phyloP scores from a whole-genome alignment of 2,329 filamentous ascomycete genomes.

The Geoglossum cookeanum region DNA sequence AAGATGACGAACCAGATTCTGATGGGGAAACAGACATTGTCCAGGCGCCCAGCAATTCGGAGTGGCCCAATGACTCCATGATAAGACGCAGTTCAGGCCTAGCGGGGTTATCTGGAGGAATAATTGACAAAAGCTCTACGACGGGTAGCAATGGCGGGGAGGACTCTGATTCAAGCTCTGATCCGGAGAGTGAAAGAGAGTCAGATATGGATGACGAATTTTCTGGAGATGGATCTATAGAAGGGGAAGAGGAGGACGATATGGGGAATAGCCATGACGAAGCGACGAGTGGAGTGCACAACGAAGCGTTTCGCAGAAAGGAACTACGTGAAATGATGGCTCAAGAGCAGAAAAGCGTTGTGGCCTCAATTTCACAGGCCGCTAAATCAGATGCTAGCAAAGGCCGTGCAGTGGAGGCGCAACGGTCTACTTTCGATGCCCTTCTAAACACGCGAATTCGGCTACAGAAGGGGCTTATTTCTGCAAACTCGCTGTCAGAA shows the following conservation, averaged over 20 bases:
- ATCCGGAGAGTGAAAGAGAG: conserved; percentile 1
- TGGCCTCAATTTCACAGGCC: conserved; percentile 44
- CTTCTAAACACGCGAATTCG: conserved; percentile 82
- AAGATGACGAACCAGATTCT: conserved; percentile 13
- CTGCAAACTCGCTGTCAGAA: conserved; percentile 52
- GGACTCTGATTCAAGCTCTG: conserved; percentile 11
- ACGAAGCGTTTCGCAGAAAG: conserved; percentile 24
- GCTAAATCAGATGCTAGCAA: conserved; percentile 65
- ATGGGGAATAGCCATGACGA: conserved; percentile 12
- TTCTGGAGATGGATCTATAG: conserved; percentile 10
- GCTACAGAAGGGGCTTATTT: conserved; percentile 74
- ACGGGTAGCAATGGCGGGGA: not conserved
- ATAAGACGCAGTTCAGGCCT: too few species aligned
- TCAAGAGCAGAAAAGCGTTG: conserved; percentile 45
- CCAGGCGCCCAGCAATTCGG: conserved; percentile 13
- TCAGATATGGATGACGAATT: conserved; percentile 12
- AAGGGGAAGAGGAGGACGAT: conserved; percentile 11
- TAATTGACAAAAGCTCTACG: conserved; percentile 1
- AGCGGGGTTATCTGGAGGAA: too few species aligned
- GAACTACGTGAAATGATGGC: conserved; percentile 49
- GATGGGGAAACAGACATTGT: conserved; percentile 11
- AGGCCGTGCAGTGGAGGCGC: conserved; percentile 66
- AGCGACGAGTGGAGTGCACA: conserved; percentile 3
- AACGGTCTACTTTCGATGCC: conserved; percentile 71
- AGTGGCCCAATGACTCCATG: conserved; percentile 8